Evolutionary conservation across 805 yeast genomes (phyloP), one percentile per base, ranked within the genome.

Genomic region (Debaryomyces castellii): DNA sequence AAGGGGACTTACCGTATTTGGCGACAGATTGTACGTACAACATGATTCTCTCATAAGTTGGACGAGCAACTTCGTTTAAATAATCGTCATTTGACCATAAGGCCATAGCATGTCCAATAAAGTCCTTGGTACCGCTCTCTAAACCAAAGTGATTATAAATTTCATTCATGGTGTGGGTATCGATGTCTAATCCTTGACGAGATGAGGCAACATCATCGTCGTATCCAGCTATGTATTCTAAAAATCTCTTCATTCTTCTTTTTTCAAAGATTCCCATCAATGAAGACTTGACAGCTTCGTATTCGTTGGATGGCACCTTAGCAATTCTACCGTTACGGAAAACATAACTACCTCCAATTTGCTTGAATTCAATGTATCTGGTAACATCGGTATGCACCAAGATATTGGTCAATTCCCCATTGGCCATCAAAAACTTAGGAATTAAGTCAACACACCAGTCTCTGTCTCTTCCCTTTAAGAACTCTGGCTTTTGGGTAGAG

Each of bases 81-180:
- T 94, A 94, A 44, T 86, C 90, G 61, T 94, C 99, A 59, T 89
- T 91, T 17, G 94, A 80, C 85, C 96, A 91, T 49, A 94, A 78
- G 12, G 97, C 99, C 99, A 94, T 94, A 3, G 99, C 94, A 66
- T 94, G 99, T 39, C 99, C 99, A 53, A 94, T 88, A 60, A 94
- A 94, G 66, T 94, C 98, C 62, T 89, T 86, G 17, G 98, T 91
- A 30, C 97, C 96, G 45, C 81, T 79, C 58, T 94, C 97, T 44
- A 94, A 79, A 5, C 98, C 96, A 60, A 83, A 94, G 64, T 92
- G 85, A 60, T 80, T 78, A 67, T 87, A 94, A 30, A 94, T 85
- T 57, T 89, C 96, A 53, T 88, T 89, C 92, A 91, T 92, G 41
- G 97, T 87, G 65, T 85, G 86, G 51, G 75, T 78, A 67, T 92